Base-by-base conservation (phyloP, 768 basidiomycete genomes). In the Hortiboletus flavorubellus region DNA sequence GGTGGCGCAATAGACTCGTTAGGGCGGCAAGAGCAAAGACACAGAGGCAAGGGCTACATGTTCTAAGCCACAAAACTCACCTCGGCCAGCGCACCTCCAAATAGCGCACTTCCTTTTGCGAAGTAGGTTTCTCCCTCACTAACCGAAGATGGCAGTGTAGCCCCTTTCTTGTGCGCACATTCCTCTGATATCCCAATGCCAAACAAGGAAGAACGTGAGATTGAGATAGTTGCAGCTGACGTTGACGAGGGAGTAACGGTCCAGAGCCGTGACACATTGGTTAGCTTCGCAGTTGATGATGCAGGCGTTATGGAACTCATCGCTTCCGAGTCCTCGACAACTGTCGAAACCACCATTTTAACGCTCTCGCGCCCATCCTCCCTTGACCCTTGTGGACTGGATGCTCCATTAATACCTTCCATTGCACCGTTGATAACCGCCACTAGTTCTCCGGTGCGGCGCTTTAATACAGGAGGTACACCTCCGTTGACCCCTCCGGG, bases 391-490 rank as follows among this genome's bases (percentile, higher is more conserved):
- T 49, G 54, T 30, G 26, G 30, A 33, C 8, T 18, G 15, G 49
- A 31, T 7, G n/a, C 42, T 16, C 46, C 41, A 12, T 18, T 35
- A 31, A 44, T 48, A 30, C 42, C 49, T 75, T 54, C 60, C 18
- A 84, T 68, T 10, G 80, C 78, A 11, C 73, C 75, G 49, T 76
- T 78, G 29, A 95, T 80, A n/a, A 81, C 76, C 38, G 80, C 79
- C 37, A 87, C 70, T 39, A 91, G 72, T 64, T 91, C 90, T 57
- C 79, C 82, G 8, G 80, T 80, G 29, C 83, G 76, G 47, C 77
- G 75, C 55, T 82, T 80, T 18, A 91, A 73, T 3, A 90, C 73
- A n/a, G 83, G 78, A 12, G 87, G 86, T 5, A 86, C 75, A 4
- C 78, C 76, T 53, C 63, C 58, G 31, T 35, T 54, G 15, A 45